A percentile compares a stretch with the other conserved stretches of the same genome.
phyloP scores from a whole-genome alignment of 2,329 filamentous ascomycete genomes.

The Alternaria brassicae region DNA sequence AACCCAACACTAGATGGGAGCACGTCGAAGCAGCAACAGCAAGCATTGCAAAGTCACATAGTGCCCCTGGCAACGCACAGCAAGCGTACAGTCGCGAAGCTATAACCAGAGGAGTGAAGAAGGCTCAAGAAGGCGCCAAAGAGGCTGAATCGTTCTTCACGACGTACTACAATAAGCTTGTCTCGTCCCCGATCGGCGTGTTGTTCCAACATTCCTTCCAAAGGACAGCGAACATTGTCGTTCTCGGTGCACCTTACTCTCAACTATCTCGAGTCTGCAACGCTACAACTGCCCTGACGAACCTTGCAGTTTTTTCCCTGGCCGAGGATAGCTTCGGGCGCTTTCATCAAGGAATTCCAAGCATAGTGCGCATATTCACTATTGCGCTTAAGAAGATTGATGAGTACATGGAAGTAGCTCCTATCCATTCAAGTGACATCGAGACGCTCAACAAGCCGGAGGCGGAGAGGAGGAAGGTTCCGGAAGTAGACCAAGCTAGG shows the following conservation, averaged over 20 bases:
- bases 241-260: constrained; percentile 77
- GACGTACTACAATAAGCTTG: constrained; percentile 37
- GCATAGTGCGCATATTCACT: constrained; percentile 76
- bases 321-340: constrained; percentile 83
- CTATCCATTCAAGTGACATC: constrained; percentile 81
- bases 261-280: constrained; percentile 55
- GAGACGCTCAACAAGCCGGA: constrained; percentile 59
- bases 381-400: constrained; percentile 73
- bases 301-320: constrained; percentile 75
- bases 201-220: constrained; percentile 75
- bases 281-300: constrained; percentile 72
- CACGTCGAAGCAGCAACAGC: constrained; percentile 42
- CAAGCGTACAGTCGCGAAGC: constrained; percentile 47
- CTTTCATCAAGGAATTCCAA: constrained; percentile 81
- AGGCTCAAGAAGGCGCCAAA: constrained; percentile 39
- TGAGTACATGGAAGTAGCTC: constrained; percentile 65
- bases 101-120: constrained; percentile 43
- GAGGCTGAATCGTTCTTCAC: constrained; percentile 36
- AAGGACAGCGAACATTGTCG: constrained; percentile 68
- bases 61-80: constrained; percentile 42
- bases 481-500: constrained; percentile 75
- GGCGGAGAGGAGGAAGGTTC: constrained; percentile 52
- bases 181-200: constrained; percentile 63
- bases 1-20: constrained; percentile 45
- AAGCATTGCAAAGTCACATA: constrained; percentile 55